Conservation (phyloP, 768 basidiomycete species). For the Pisolithus marmoratus region DNA sequence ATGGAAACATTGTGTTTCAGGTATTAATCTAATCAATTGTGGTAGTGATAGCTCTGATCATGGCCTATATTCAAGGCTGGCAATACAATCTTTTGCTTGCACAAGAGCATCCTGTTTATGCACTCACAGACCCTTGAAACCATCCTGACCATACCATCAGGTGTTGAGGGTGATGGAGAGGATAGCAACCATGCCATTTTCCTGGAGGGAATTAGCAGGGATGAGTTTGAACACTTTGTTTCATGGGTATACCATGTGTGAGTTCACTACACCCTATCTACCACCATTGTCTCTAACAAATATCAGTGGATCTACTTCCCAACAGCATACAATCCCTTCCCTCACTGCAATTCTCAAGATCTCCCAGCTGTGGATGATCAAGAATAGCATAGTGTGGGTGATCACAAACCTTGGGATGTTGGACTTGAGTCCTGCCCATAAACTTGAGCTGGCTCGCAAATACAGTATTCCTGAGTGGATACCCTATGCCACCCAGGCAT, state of each 20-base stretch:
- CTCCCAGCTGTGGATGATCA: not conserved
- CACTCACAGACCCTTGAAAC: not conserved
- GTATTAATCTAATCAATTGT: not conserved
- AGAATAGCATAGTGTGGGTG: not conserved
- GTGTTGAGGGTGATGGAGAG: not conserved
- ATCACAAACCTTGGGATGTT: not conserved
- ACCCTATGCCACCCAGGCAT: not conserved
- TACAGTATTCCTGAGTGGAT: not conserved
- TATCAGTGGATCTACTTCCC: too few relatives aligned
- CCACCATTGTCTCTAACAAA: not conserved
- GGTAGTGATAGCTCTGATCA: not conserved
- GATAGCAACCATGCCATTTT: not conserved
- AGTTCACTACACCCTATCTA: not conserved
- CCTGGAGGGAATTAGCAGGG: not conserved
- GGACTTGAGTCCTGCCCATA: not conserved
- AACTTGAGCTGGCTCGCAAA: not conserved
- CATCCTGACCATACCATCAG: not conserved
- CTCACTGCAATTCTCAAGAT: not conserved
- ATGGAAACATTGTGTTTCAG: not conserved
- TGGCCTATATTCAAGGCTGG: not conserved
- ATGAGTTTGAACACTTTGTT: not conserved
- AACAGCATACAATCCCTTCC: not conserved
- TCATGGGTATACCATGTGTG: not conserved
- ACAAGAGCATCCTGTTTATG: not conserved
- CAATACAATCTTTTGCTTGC: not conserved